Evolutionary conservation across 2,329 filamentous ascomycete species (phyloP).

Genomic region (Fusarium sp.): DNA sequence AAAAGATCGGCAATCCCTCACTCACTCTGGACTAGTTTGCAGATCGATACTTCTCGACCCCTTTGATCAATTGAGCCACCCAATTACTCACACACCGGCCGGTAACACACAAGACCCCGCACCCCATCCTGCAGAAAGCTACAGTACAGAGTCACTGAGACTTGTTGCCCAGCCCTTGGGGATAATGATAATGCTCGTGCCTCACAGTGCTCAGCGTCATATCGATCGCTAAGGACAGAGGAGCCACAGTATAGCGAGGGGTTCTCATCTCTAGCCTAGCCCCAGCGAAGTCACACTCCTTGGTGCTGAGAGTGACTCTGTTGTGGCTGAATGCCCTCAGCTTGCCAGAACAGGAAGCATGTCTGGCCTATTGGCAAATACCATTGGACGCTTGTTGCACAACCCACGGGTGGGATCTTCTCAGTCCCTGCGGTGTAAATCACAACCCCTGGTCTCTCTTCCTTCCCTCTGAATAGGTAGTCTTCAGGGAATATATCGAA

Average conservation of each 20-base stretch:
- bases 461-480: not conserved
- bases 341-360: slow-evolving; percentile 41
- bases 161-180: not conserved
- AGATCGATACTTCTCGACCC: slow-evolving; percentile 24
- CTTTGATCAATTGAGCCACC: slow-evolving; percentile 3
- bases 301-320: slow-evolving; percentile 1
- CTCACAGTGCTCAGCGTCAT: slow-evolving; percentile 19
- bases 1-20: slow-evolving; percentile 18
- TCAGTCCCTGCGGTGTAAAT: slow-evolving; percentile 7
- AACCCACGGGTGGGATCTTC: slow-evolving; percentile 14
- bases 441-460: not conserved
- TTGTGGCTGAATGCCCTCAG: slow-evolving; percentile 31
- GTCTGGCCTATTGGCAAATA: slow-evolving; percentile 6
- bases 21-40: slow-evolving; percentile 10
- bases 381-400: slow-evolving; percentile 34
- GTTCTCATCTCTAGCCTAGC: slow-evolving; percentile 19
- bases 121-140: not conserved
- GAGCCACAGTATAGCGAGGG: slow-evolving; percentile 15
- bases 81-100: slow-evolving; percentile 27
- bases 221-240: not conserved
- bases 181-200: not conserved
- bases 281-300: slow-evolving; percentile 1
- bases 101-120: slow-evolving; percentile 4
- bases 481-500: not conserved
- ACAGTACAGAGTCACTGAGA: not conserved